phyloP scores from a whole-genome alignment of 768 basidiomycete species.

The Hericium erinaceus region DNA sequence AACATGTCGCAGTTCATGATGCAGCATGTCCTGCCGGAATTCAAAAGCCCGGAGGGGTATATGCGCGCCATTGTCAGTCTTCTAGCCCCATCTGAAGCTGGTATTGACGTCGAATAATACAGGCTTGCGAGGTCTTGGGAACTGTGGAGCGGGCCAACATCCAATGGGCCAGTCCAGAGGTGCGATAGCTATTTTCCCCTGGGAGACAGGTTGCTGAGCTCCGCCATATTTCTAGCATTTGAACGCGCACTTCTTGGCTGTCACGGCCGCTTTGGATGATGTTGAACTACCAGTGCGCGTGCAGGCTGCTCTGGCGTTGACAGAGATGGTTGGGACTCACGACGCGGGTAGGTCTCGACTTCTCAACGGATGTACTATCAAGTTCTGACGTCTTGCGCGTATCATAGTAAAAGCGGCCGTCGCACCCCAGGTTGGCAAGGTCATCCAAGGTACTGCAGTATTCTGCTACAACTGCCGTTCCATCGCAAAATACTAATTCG shows the following conservation, averaged over 20 bases:
- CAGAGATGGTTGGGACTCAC: constrained; percentile 60
- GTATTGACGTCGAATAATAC: neutral
- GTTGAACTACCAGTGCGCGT: constrained; percentile 75
- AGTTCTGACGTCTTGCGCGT: neutral
- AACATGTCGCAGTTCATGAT: constrained; percentile 74
- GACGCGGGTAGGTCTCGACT: constrained; percentile 43
- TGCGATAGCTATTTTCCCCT: constrained; percentile 18
- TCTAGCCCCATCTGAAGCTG: neutral
- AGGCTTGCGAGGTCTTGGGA: constrained; percentile 79
- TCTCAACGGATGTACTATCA: neutral
- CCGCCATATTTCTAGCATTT: constrained; percentile 37
- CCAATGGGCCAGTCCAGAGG: constrained; percentile 56
- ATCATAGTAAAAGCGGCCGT: constrained; percentile 56
- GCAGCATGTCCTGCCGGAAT: constrained; percentile 67
- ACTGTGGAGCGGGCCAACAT: constrained; percentile 65
- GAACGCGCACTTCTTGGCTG: constrained; percentile 51
- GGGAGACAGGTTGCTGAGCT: neutral
- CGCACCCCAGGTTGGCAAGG: constrained; percentile 71
- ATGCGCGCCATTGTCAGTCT: constrained; percentile 66
- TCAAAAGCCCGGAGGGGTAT: constrained; percentile 56
- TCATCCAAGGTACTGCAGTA: constrained; percentile 59
- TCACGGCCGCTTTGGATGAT: constrained; percentile 66
- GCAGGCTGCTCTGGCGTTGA: constrained; percentile 72
- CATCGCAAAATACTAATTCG: neutral
- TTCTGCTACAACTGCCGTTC: neutral